Percentiles rank a stretch among this genome's conserved stretches.
Evolutionary conservation across 176 grass and related monocot species (phyloP).

Genomic region (Saccharum officinarum): DNA sequence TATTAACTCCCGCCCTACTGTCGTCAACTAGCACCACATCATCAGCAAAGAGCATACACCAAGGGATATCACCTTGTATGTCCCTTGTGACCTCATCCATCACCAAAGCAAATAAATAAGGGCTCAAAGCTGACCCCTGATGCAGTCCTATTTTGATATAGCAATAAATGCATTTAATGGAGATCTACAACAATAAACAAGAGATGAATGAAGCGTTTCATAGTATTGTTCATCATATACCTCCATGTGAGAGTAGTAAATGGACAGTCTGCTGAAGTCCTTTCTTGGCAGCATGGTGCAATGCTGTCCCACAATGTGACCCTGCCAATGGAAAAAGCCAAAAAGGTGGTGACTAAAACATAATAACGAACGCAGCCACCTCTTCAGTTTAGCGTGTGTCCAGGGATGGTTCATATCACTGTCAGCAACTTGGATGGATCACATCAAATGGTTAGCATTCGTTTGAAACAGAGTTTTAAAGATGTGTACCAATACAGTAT

Average conservation of each 20-base stretch:
- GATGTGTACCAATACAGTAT: neutral
- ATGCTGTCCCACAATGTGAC: conserved; percentile 70
- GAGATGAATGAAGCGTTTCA: neutral
- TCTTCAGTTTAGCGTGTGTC: neutral
- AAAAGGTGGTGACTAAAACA: neutral
- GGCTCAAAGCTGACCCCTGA: no score
- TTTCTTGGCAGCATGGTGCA: conserved; percentile 98
- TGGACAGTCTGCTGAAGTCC: conserved; percentile 72
- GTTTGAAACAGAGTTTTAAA: neutral
- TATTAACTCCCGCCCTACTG: no score
- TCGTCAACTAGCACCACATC: no score
- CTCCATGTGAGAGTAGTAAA: conserved; percentile 87
- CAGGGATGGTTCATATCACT: neutral
- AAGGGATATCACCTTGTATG: no score
- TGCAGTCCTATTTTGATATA: no score
- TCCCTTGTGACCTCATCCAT: no score
- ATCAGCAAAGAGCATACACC: no score
- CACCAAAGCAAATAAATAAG: no score
- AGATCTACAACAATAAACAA: neutral
- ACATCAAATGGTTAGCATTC: neutral
- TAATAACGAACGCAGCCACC: neutral
- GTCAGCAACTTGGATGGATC: neutral
- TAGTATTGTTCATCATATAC: conserved; percentile 31
- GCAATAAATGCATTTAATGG: neutral
- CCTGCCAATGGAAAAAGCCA: conserved; percentile 37